A percentile compares a stretch with the other conserved stretches of the same genome.
Evolutionary conservation across 805 yeast genomes (phyloP).

Genomic region (Priceomyces medius): DNA sequence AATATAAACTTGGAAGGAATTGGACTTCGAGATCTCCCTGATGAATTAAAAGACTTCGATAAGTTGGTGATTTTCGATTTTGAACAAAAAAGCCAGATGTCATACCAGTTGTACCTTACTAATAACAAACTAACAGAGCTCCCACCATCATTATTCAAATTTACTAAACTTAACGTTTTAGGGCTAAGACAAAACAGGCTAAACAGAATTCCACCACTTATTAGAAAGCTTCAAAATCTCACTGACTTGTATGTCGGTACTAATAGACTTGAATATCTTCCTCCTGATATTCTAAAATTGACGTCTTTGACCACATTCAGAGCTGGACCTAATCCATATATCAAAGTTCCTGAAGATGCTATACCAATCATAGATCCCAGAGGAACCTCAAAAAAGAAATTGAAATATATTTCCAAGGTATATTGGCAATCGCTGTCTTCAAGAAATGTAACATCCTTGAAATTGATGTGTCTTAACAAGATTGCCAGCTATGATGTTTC

Average conservation of each 20-base stretch:
- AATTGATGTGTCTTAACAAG: slow-evolving; percentile 46
- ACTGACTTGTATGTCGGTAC: slow-evolving; percentile 52
- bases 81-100: slow-evolving; percentile 16
- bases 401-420: slow-evolving; percentile 25
- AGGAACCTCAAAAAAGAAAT: slow-evolving; percentile 26
- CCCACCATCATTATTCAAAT: slow-evolving; percentile 51
- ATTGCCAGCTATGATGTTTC: slow-evolving; percentile 55
- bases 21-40: slow-evolving; percentile 51
- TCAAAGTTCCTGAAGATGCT: slow-evolving; percentile 27
- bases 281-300: slow-evolving; percentile 52
- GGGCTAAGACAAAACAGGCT: slow-evolving; percentile 52
- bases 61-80: slow-evolving; percentile 46
- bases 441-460: slow-evolving; percentile 41
- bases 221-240: slow-evolving; percentile 39
- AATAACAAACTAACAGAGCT: slow-evolving; percentile 48
- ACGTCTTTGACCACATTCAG: slow-evolving; percentile 43
- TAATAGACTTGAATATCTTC: slow-evolving; percentile 51
- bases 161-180: slow-evolving; percentile 49
- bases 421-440: slow-evolving; percentile 15
- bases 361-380: slow-evolving; percentile 11
- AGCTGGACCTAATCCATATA: slow-evolving; percentile 55
- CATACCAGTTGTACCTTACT: slow-evolving; percentile 50
- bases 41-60: slow-evolving; percentile 56
- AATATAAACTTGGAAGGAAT: slow-evolving; percentile 48
- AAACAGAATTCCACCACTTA: slow-evolving; percentile 47